These are phyloP conservation scores for Ceratocystis lukuohia DNA, from an alignment of 2,329 filamentous ascomycete species.

Conservation along the genomic window DNA sequence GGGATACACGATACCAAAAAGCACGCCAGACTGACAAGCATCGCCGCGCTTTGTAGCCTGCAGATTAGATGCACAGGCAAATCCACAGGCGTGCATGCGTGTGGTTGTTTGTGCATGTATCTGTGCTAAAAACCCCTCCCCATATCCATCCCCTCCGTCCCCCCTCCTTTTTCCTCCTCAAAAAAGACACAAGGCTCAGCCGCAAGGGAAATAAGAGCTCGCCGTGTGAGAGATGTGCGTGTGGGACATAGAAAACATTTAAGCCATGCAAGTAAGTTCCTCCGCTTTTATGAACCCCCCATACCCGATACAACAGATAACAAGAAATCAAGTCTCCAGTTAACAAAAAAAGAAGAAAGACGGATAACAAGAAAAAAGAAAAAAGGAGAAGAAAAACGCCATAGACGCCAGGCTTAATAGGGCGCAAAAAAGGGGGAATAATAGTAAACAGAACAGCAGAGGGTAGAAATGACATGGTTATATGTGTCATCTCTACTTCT, in stretches of 20 bases:
- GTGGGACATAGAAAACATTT: not conserved
- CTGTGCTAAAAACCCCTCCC: not conserved
- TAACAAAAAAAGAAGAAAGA: not conserved
- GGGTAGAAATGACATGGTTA: not conserved
- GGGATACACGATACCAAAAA: not conserved
- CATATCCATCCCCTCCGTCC: not conserved
- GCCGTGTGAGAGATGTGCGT: not conserved
- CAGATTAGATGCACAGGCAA: too few species aligned
- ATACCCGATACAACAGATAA: not conserved
- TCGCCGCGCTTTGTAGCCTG: not conserved
- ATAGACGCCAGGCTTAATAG: not conserved
- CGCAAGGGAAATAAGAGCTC: not conserved
- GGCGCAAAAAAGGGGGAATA: not conserved
- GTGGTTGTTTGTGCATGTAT: not conserved
- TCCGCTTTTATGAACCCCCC: not conserved
- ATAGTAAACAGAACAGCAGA: not conserved
- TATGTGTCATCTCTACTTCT: not conserved
- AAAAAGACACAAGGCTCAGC: not conserved
- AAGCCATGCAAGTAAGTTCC: not conserved
- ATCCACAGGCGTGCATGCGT: too few species aligned
- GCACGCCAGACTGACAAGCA: not conserved
- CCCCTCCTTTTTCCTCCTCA: not conserved
- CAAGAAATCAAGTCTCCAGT: not conserved
- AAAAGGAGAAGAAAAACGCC: not conserved
- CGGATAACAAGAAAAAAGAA: not conserved